Evolutionary conservation across 2,329 filamentous ascomycete genomes (phyloP).

Genomic region (Exophiala viscosa): DNA sequence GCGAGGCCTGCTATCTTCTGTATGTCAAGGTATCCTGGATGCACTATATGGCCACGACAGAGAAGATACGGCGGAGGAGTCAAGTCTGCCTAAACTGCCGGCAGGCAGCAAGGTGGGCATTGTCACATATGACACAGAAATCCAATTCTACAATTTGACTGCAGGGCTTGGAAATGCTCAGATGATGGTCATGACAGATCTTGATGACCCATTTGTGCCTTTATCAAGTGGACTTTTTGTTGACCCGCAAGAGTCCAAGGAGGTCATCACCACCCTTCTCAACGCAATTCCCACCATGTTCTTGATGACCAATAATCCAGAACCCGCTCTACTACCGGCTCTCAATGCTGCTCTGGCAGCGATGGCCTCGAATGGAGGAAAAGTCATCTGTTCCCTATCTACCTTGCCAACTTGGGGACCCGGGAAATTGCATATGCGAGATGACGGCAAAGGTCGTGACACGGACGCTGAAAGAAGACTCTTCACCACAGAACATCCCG

Average conservation of each 20-base stretch:
- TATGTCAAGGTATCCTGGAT: slow-evolving; percentile 81
- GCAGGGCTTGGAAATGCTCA: slow-evolving; percentile 80
- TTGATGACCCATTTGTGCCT: slow-evolving; percentile 94
- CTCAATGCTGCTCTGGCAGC: slow-evolving; percentile 81
- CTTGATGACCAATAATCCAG: slow-evolving; percentile 80
- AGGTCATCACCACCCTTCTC: slow-evolving; percentile 83
- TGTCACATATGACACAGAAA: slow-evolving; percentile 91
- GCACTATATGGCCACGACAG: slow-evolving; percentile 73
- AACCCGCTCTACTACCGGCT: slow-evolving; percentile 80
- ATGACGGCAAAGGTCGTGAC: slow-evolving; percentile 79
- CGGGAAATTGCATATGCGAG: slow-evolving; percentile 76
- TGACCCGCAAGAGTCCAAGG: slow-evolving; percentile 83
- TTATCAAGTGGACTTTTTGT: slow-evolving; percentile 90
- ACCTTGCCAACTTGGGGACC: slow-evolving; percentile 91
- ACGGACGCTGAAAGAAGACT: slow-evolving; percentile 91
- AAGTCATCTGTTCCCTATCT: slow-evolving; percentile 81
- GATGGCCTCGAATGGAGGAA: slow-evolving; percentile 81
- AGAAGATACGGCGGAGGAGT: slow-evolving; percentile 51
- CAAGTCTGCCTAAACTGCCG: slow-evolving; percentile 60
- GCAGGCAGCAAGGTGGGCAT: slow-evolving; percentile 85
- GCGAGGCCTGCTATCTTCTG: slow-evolving; percentile 83
- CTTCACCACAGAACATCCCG: slow-evolving; percentile 82
- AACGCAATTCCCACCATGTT: slow-evolving; percentile 81
- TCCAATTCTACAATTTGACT: slow-evolving; percentile 96
- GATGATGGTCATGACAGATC: slow-evolving; percentile 97